Conservation (phyloP, 495 filamentous ascomycete genomes). For the Neurospora tetraspora region DNA sequence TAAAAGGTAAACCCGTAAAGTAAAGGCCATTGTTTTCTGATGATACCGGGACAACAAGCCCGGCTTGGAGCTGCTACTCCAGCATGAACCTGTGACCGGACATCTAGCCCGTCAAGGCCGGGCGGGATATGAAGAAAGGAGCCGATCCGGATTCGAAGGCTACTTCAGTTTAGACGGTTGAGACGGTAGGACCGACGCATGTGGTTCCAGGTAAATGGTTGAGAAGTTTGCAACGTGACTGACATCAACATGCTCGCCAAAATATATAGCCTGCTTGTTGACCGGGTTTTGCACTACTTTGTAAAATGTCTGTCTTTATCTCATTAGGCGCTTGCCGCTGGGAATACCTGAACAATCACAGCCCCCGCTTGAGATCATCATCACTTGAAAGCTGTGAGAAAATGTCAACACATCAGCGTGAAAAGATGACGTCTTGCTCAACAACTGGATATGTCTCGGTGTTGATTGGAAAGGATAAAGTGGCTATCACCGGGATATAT, state of each 20-base stretch:
- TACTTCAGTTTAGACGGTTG: background rate
- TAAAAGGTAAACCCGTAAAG: slow-evolving; percentile 13
- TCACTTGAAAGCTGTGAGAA: background rate
- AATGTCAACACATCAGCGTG: background rate
- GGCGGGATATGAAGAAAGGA: slow-evolving; percentile 1
- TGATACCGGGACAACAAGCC: background rate
- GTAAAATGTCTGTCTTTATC: no score
- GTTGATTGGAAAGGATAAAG: background rate
- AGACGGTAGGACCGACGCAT: background rate
- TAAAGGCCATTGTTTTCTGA: no score
- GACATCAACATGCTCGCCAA: background rate
- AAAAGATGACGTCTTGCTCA: background rate
- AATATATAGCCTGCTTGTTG: background rate
- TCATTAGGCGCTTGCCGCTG: background rate
- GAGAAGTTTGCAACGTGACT: background rate
- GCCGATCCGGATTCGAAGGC: background rate
- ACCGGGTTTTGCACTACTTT: no score
- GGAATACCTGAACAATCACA: background rate
- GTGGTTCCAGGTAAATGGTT: background rate
- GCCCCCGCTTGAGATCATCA: background rate
- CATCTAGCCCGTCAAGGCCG: slow-evolving; percentile 3
- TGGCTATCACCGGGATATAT: background rate
- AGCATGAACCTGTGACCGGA: background rate
- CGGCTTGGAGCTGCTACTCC: background rate
- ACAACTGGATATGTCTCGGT: background rate